Percentiles rank a stretch among this genome's conserved stretches.
These are phyloP conservation scores for Diaporthe sp. DNA, from an alignment of 2,329 filamentous ascomycete genomes.

Conservation along the genomic window DNA sequence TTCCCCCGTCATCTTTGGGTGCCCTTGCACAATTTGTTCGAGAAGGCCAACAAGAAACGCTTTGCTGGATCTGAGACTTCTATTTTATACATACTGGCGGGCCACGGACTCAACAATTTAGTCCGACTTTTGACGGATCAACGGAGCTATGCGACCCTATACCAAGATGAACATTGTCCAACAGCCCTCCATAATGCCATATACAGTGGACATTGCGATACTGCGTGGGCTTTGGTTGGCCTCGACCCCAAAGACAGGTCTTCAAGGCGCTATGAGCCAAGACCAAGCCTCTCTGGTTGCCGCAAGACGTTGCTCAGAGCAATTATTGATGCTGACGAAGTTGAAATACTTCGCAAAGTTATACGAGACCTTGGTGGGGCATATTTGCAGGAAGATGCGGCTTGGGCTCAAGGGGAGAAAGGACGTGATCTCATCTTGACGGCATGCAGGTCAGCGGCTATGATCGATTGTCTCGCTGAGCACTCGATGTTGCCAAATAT, in stretches of 20 bases:
- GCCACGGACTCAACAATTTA: not conserved
- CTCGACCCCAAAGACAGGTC: not conserved
- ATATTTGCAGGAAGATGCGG: not conserved
- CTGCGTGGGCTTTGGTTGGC: not conserved
- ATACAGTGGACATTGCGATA: not conserved
- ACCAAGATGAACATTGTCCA: not conserved
- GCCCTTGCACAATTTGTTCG: not conserved
- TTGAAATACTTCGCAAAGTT: not conserved
- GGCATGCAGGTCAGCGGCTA: not conserved
- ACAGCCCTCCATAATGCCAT: not conserved
- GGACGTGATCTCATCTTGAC: not conserved
- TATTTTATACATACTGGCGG: not conserved
- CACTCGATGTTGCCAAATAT: not conserved
- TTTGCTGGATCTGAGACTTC: not conserved
- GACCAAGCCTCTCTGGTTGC: not conserved
- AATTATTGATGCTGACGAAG: not conserved
- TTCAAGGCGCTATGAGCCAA: not conserved
- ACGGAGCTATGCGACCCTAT: not conserved
- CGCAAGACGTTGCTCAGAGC: not conserved
- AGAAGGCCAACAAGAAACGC: not conserved
- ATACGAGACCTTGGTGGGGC: not conserved
- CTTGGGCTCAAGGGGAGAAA: not conserved
- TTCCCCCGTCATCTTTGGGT: not conserved
- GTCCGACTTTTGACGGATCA: not conserved
- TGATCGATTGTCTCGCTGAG: not conserved